Base-by-base conservation (phyloP, 306 rosid species). In the Gynostemma pentaphyllum region DNA sequence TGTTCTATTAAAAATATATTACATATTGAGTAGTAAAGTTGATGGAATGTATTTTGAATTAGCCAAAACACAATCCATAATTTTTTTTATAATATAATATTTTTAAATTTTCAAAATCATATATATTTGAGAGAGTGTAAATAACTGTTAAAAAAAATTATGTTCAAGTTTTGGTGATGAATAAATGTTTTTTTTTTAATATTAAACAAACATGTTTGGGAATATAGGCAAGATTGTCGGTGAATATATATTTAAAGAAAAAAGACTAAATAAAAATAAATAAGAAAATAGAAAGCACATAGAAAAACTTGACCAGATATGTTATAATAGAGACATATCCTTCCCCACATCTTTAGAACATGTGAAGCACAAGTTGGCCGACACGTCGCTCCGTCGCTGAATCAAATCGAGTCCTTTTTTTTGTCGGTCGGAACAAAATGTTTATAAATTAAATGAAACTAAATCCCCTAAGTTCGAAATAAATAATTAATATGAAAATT, bases 281-380 rank as follows among this genome's bases (percentile, higher is more conserved):
- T n/a, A 16, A 16, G 5, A 45, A 5, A 16, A 16, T 1, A 9
- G 9, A 45, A 45, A 45, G 8, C 1, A 7, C 0, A 26, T 12
- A 5, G 14, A 27, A 51, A 51, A 26, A 23, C 0, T 24, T 2
- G 39, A 13, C 36, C 59, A 15, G 27, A 5, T 52, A 52, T 39
- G 9, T 51, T 24, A 7, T 2, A 45, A 47, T 47, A 18, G 27
- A 47, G 21, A 47, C 52, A 8, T 19, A 27, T 24, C 1, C 4
- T 18, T 9, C 57, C 39, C 60, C 60, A 28, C 60, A 52, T 5
- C 39, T 52, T 52, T 27, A 4, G 22, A 52, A 52, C 60, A 28
- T 28, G 60, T 52, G 39, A 52, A 52, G 60, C 60, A 52, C 22
- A 28, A 15, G 60, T 7, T 39, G 5, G 60, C 60, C 60, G 60